These are phyloP conservation scores for Neofusicoccum ribis DNA, from an alignment of 2,329 filamentous ascomycete genomes.

Conservation along the genomic window DNA sequence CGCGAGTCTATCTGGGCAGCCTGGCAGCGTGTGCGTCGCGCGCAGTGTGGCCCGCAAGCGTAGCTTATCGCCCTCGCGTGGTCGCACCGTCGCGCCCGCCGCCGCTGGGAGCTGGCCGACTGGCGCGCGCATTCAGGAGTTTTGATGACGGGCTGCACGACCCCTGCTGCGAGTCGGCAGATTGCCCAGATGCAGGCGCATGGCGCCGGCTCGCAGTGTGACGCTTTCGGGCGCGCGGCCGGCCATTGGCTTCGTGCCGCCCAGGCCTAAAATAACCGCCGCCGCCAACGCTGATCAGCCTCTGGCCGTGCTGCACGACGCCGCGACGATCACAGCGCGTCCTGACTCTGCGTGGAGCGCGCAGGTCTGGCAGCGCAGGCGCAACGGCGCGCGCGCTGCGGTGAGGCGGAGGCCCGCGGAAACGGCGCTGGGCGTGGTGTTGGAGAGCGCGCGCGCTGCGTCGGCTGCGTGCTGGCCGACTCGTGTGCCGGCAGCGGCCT, in stretches of 20 bases:
- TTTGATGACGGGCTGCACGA: conserved; percentile 12
- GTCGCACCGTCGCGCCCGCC: background rate
- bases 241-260: conserved; percentile 14
- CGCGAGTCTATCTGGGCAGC: conserved; percentile 14
- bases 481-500: conserved; percentile 6
- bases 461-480: background rate
- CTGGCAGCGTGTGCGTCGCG: background rate
- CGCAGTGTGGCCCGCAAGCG: background rate
- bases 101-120: background rate
- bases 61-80: conserved; percentile 7
- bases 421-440: background rate
- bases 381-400: background rate
- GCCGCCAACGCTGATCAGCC: conserved; percentile 8
- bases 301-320: conserved; percentile 12
- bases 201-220: conserved; percentile 6
- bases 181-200: conserved; percentile 19
- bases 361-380: background rate
- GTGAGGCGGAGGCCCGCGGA: background rate
- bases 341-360: background rate
- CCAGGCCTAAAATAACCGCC: conserved; percentile 16
- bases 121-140: conserved; percentile 16
- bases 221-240: conserved; percentile 7
- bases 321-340: conserved; percentile 15
- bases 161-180: conserved; percentile 16
- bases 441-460: background rate